phyloP scores from a whole-genome alignment of 177 flowering plant species.

The Vitis hybrid region DNA sequence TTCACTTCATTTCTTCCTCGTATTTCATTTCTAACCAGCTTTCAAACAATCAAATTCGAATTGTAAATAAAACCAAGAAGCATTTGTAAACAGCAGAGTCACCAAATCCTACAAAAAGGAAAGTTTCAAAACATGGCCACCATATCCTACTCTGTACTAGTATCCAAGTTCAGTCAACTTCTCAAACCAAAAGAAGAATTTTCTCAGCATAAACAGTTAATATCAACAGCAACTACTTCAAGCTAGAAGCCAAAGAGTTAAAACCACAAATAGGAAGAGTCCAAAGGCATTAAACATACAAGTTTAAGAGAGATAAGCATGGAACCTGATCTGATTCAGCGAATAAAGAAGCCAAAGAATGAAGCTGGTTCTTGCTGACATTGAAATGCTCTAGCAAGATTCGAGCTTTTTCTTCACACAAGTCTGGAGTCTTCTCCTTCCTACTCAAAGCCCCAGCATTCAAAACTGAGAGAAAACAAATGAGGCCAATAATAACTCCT shows the following conservation, averaged over 20 bases:
- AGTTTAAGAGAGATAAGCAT: background rate
- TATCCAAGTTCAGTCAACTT: background rate
- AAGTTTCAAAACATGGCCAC: background rate
- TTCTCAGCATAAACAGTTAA: background rate
- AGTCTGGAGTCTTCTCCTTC: constrained; percentile 16
- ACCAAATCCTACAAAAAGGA: background rate
- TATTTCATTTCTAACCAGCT: background rate
- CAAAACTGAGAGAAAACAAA: constrained; percentile 35
- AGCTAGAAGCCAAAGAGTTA: background rate
- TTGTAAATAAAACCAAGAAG: background rate
- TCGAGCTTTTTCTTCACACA: constrained; percentile 31
- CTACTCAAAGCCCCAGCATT: constrained; percentile 14
- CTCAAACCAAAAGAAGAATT: background rate
- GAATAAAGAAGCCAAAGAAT: constrained; percentile 40
- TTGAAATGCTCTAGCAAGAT: constrained; percentile 44
- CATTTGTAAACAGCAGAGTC: too few species aligned
- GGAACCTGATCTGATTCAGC: constrained; percentile 54
- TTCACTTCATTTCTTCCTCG: background rate
- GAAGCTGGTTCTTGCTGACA: constrained; percentile 54
- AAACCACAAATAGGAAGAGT: background rate
- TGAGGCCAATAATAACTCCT: constrained; percentile 20
- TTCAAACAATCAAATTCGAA: background rate
- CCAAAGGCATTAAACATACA: background rate
- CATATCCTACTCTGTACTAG: background rate
- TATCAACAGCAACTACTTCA: background rate